Evolutionary conservation across 1,139 yeast species (phyloP).

Genomic region (Debaryomyces fabryi): DNA sequence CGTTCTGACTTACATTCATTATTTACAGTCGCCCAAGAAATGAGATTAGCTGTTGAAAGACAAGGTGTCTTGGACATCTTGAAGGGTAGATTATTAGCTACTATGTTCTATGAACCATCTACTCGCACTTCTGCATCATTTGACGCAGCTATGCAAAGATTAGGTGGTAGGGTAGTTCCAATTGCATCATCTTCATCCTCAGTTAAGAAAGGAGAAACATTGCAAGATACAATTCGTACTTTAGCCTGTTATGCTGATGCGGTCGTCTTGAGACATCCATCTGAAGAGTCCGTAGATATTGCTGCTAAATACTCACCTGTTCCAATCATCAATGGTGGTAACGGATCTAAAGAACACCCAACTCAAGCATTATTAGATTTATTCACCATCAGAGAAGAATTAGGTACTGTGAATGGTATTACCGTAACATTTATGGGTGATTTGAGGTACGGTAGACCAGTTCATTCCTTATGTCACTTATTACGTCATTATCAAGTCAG

Average conservation of each 20-base stretch:
- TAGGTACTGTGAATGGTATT: slow-evolving; percentile 97
- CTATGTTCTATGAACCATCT: slow-evolving; percentile 97
- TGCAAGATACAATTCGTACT: slow-evolving; percentile 95
- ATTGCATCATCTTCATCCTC: slow-evolving; percentile 85
- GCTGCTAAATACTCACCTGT: slow-evolving; percentile 97
- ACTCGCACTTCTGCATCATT: slow-evolving; percentile 96
- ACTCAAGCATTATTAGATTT: slow-evolving; percentile 97
- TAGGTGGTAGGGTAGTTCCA: slow-evolving; percentile 96
- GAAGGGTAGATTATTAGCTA: slow-evolving; percentile 88
- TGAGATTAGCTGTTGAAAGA: slow-evolving; percentile 96
- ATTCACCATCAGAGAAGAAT: slow-evolving; percentile 97
- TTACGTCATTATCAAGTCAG: slow-evolving; percentile 92
- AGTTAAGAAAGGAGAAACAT: slow-evolving; percentile 96
- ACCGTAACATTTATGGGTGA: slow-evolving; percentile 99
- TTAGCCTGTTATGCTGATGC: slow-evolving; percentile 97
- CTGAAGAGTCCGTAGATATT: slow-evolving; percentile 85
- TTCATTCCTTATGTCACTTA: slow-evolving; percentile 91
- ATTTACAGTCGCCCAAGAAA: slow-evolving; percentile 96
- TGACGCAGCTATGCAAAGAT: slow-evolving; percentile 99
- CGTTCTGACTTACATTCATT: slow-evolving; percentile 89
- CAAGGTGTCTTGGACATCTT: slow-evolving; percentile 90
- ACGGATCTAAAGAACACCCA: slow-evolving; percentile 97
- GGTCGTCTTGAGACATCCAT: slow-evolving; percentile 94
- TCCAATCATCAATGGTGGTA: slow-evolving; percentile 97
- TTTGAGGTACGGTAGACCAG: slow-evolving; percentile 97